These are phyloP conservation scores for Nitzschia inconspicua DNA, from an alignment of 108 stramenopile genomes.

Conservation along the genomic window DNA sequence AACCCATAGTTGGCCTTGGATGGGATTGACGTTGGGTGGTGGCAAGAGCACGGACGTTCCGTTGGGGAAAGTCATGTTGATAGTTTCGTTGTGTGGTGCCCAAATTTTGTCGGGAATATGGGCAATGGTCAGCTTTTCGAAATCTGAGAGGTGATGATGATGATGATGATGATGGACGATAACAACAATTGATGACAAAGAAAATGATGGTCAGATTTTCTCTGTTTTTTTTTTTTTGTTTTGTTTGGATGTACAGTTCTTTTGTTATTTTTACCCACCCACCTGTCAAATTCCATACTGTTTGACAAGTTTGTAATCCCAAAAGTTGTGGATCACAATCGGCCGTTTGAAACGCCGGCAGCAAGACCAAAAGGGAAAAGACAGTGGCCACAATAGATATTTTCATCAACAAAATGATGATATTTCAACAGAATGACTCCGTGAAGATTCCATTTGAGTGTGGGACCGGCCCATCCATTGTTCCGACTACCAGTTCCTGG, in stretches of 20 bases:
- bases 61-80: no score
- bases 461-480: constrained; percentile 47
- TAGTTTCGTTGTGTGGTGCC: no score
- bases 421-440: constrained; percentile 68
- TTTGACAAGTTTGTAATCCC: neutral
- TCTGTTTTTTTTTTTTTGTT: neutral
- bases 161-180: no score
- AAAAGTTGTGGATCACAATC: constrained; percentile 15
- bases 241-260: neutral
- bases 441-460: constrained; percentile 67
- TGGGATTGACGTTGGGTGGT: no score
- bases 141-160: no score
- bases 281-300: constrained; percentile 37
- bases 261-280: neutral
- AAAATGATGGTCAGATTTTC: neutral
- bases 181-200: no score
- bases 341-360: constrained; percentile 69
- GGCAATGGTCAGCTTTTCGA: constrained; percentile 68
- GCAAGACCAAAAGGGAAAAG: constrained; percentile 46
- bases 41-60: no score
- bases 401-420: constrained; percentile 56
- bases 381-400: constrained; percentile 50
- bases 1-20: no score
- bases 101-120: constrained; percentile 67
- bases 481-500: constrained; percentile 71